Base-by-base conservation (phyloP, 345 rosid species). In the Eucalyptus virginea region DNA sequence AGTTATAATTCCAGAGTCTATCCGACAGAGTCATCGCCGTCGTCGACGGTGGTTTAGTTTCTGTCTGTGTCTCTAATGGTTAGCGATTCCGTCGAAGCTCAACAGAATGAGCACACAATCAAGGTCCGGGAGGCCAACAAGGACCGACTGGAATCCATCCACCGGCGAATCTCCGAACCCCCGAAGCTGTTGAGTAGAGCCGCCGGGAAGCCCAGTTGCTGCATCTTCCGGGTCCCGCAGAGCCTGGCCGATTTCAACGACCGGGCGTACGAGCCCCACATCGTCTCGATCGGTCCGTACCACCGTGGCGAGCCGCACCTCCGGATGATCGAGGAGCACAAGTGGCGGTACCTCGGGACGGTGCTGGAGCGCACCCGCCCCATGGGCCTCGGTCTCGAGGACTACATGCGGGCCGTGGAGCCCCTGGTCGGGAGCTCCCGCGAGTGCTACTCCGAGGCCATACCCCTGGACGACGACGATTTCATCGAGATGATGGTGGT, bases 281-380 rank as follows among this genome's bases (percentile, higher is more conserved):
- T 94, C 18, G 96, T 96, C 89, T 96, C 99, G 6, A 88, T 96
- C 3, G 98, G 99, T 11, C 99, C 99, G 14, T 95, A 93, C 87
- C 98, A 96, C 93, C 91, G 89, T 7, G 94, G 94, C 21, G 60
- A 94, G 86, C 56, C 90, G 0, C 92, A 93, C 6, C 94, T 96
- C 44, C 58, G 81, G 51, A 96, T 96, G 96, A 95, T 96, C 47
- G 95, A 96, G 89, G 97, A 96, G 90, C 99, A 96, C 91, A 96
- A 96, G 89, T 96, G 97, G 95, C 91, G 89, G 32, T 96, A 96
- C 89, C 87, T 96, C 32, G 94, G 95, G n/a, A 60, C 87, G 86
- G 88, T 96, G 48, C 91, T 96, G 54, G 23, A 87, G 8, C 91
- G 98, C 89, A 89, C 93, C 42, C 62, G 60, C 40, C 19, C 6